These are phyloP conservation scores for Leucocoprinus birnbaumii DNA, from an alignment of 768 basidiomycete genomes.

Conservation along the genomic window DNA sequence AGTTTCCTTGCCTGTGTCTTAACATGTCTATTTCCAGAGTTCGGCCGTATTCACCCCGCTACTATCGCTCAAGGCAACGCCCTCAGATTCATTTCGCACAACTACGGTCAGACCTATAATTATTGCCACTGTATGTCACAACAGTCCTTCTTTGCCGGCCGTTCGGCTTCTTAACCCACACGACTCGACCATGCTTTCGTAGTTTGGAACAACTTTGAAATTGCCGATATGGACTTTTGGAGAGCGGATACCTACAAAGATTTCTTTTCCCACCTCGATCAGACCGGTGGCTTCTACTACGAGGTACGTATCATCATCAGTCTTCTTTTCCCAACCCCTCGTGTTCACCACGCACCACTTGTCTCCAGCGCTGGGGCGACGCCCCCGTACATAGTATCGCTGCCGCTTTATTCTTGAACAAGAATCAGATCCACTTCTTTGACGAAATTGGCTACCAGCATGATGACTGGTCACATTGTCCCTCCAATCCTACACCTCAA, in stretches of 20 bases:
- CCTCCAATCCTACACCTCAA: slow-evolving; percentile 42
- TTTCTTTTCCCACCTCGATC: slow-evolving; percentile 66
- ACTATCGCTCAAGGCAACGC: slow-evolving; percentile 58
- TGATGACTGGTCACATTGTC: slow-evolving; percentile 73
- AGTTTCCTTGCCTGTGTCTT: neutral
- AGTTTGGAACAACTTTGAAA: slow-evolving; percentile 76
- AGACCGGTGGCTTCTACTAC: slow-evolving; percentile 66
- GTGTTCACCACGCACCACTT: neutral
- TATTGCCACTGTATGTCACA: slow-evolving; percentile 66
- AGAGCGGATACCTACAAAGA: slow-evolving; percentile 56
- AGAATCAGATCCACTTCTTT: slow-evolving; percentile 80
- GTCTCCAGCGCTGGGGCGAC: slow-evolving; percentile 71
- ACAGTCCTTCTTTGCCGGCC: neutral
- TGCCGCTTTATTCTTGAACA: slow-evolving; percentile 66
- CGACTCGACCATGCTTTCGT: neutral
- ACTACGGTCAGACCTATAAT: slow-evolving; percentile 72
- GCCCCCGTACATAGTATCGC: slow-evolving; percentile 86
- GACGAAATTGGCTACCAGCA: slow-evolving; percentile 82
- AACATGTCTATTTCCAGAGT: slow-evolving; percentile 41
- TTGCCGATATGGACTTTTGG: slow-evolving; percentile 69
- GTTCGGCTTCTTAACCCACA: neutral
- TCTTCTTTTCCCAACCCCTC: slow-evolving; percentile 28
- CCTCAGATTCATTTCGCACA: slow-evolving; percentile 62
- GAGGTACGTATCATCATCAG: slow-evolving; percentile 44
- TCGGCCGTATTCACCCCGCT: slow-evolving; percentile 53